phyloP scores from a whole-genome alignment of 2,329 filamentous ascomycete species.

The Hymenoscyphus fructigenus region DNA sequence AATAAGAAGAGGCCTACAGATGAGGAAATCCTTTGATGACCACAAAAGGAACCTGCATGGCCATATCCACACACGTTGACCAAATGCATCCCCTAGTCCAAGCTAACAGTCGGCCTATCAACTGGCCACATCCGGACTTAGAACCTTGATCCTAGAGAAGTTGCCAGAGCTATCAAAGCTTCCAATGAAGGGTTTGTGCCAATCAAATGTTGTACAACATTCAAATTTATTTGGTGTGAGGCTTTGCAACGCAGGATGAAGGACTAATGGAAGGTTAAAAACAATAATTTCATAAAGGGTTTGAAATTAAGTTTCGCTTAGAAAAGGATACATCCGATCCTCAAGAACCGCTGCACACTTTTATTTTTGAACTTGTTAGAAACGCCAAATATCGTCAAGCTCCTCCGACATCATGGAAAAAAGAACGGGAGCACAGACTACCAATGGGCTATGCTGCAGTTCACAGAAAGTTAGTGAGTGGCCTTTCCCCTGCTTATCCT shows the following conservation, averaged over 20 bases:
- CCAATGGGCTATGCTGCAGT: neutral
- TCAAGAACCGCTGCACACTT: neutral
- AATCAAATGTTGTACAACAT: neutral
- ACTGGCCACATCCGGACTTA: neutral
- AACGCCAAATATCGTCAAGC: neutral
- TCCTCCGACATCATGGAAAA: neutral
- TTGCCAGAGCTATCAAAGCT: neutral
- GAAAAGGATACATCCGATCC: neutral
- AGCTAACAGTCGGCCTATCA: neutral
- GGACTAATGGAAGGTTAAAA: neutral
- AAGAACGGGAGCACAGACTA: neutral
- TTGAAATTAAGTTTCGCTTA: neutral
- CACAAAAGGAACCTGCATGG: neutral
- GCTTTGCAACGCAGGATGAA: neutral
- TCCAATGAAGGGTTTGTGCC: neutral
- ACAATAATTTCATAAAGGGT: neutral
- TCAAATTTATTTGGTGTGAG: neutral
- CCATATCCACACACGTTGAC: neutral
- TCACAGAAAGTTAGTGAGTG: neutral
- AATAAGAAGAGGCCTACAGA: neutral
- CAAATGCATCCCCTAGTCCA: neutral
- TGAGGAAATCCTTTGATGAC: neutral
- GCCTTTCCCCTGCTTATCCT: neutral
- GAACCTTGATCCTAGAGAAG: neutral
- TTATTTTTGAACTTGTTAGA: neutral